Percentiles rank a stretch among this genome's conserved stretches.
These are phyloP conservation scores for Boletus speciosus DNA, from an alignment of 768 basidiomycete species.

Conservation along the genomic window DNA sequence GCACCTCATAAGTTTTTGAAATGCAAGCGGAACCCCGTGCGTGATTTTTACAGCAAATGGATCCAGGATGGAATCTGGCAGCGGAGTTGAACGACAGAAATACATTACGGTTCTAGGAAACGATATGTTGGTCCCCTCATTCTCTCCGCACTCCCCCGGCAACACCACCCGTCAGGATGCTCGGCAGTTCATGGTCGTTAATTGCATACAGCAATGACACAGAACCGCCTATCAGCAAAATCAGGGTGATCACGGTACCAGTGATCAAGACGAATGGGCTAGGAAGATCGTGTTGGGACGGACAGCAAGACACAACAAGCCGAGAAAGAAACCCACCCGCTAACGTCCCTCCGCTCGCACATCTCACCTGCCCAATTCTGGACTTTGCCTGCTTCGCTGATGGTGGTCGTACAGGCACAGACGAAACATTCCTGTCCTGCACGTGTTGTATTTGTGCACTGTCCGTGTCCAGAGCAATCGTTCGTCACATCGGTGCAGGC, in stretches of 20 bases:
- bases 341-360: conserved; percentile 78
- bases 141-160: conserved; percentile 50
- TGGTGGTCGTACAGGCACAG: conserved; percentile 47
- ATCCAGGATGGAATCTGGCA: neutral
- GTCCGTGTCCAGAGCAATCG: conserved; percentile 66
- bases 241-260: conserved; percentile 62
- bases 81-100: neutral
- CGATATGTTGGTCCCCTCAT: conserved; percentile 20
- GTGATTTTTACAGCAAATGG: neutral
- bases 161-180: conserved; percentile 63
- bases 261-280: conserved; percentile 75
- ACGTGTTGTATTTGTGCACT: conserved; percentile 58
- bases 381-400: conserved; percentile 50
- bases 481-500: conserved; percentile 61
- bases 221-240: conserved; percentile 65
- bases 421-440: conserved; percentile 52
- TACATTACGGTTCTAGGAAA: neutral
- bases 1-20: no score
- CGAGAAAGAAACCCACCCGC: conserved; percentile 55
- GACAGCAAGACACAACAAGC: neutral
- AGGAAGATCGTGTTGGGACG: neutral
- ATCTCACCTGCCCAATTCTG: conserved; percentile 71
- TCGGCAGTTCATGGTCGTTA: conserved; percentile 64
- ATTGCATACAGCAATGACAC: conserved; percentile 62
- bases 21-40: neutral